phyloP scores from a whole-genome alignment of 2,329 filamentous ascomycete species.

The Verticillium albo-atrum region DNA sequence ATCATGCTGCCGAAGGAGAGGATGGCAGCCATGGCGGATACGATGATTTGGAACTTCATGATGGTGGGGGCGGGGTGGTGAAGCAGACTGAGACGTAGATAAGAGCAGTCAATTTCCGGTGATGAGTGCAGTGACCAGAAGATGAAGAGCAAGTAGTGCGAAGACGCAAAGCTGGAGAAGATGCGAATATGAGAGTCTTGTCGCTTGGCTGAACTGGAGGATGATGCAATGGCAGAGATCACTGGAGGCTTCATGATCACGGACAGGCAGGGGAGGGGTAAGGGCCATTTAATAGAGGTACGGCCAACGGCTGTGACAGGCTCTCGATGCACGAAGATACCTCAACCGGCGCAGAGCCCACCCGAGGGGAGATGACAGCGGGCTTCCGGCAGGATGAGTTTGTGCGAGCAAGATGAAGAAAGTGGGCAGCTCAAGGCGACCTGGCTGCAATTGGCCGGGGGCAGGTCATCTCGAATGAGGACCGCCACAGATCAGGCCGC shows the following conservation, averaged over 20 bases:
- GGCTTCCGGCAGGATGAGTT: background rate
- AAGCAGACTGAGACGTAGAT: background rate
- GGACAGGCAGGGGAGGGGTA: background rate
- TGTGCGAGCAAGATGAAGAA: background rate
- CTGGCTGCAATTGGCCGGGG: background rate
- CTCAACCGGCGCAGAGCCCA: background rate
- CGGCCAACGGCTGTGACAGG: background rate
- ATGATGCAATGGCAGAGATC: too few relatives aligned
- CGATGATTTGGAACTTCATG: slow-evolving; percentile 20
- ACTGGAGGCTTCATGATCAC: background rate
- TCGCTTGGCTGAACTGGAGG: too few relatives aligned
- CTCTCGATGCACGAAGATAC: background rate
- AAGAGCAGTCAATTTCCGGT: too few relatives aligned
- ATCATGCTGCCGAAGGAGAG: slow-evolving; percentile 19
- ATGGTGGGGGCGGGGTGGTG: slow-evolving; percentile 2
- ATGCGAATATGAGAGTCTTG: too few relatives aligned
- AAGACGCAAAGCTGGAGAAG: too few relatives aligned
- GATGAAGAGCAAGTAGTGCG: too few relatives aligned
- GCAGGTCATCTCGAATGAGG: background rate
- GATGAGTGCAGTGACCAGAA: too few relatives aligned
- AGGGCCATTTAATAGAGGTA: background rate
- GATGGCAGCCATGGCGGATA: slow-evolving; percentile 12
- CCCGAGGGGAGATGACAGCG: background rate
- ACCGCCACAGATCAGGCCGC: background rate
- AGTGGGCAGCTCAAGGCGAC: background rate